These are phyloP conservation scores for Tuber indicum DNA, from an alignment of 495 filamentous ascomycete genomes.

Conservation along the genomic window DNA sequence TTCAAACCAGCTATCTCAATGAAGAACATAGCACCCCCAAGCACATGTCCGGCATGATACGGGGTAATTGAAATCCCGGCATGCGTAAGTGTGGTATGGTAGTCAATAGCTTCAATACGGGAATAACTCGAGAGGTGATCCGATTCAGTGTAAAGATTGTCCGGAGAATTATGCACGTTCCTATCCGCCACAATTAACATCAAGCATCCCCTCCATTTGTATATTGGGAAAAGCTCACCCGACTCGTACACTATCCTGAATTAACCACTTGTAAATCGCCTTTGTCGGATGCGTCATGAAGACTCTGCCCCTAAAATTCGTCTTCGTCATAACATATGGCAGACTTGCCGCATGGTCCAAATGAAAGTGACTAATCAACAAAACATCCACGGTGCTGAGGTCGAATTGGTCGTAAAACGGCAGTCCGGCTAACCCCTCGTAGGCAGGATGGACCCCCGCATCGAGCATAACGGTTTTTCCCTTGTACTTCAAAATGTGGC, in stretches of 20 bases:
- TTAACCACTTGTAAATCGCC: slow-evolving; percentile 99
- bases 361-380: slow-evolving; percentile 98
- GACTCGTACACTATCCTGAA: slow-evolving; percentile 90
- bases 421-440: slow-evolving; percentile 84
- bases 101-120: slow-evolving; percentile 92
- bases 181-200: slow-evolving; percentile 12
- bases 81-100: slow-evolving; percentile 94
- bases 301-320: slow-evolving; percentile 90
- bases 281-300: slow-evolving; percentile 99
- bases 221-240: slow-evolving; percentile 44
- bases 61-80: slow-evolving; percentile 94
- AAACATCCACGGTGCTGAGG: slow-evolving; percentile 90
- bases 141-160: slow-evolving; percentile 75
- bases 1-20: slow-evolving; percentile 94
- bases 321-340: slow-evolving; percentile 94
- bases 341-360: slow-evolving; percentile 94
- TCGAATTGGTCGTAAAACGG: slow-evolving; percentile 99
- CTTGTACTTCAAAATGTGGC: slow-evolving; percentile 97
- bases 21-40: slow-evolving; percentile 97
- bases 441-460: slow-evolving; percentile 94
- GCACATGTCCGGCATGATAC: slow-evolving; percentile 91
- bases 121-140: slow-evolving; percentile 90
- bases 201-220: background rate
- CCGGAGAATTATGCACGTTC: slow-evolving; percentile 40
- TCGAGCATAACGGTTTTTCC: slow-evolving; percentile 99